phyloP scores from a whole-genome alignment of 2,329 filamentous ascomycete species.

The Cercospora zeae-maydis region DNA sequence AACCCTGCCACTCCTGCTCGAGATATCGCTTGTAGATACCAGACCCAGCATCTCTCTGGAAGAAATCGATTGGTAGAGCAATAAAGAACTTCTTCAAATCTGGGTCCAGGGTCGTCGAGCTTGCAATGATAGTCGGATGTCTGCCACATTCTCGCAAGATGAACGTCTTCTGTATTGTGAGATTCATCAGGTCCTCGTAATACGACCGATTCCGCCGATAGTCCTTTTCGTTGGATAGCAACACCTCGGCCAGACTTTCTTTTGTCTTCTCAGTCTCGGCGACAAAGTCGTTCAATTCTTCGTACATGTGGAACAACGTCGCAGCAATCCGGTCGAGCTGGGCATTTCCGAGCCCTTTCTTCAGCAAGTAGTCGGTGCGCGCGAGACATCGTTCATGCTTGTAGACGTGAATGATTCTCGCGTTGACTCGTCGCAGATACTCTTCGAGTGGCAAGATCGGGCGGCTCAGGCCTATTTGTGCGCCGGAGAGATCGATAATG shows the following conservation, averaged over 20 bases:
- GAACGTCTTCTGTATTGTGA: not conserved
- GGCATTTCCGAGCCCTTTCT: not conserved
- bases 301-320: not conserved
- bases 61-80: not conserved
- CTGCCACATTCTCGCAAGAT: not conserved
- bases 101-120: not conserved
- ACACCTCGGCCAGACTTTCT: not conserved
- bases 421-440: not conserved
- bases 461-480: not conserved
- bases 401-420: not conserved
- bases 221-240: not conserved
- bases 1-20: not conserved
- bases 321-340: not conserved
- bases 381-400: not conserved
- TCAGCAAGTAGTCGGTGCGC: not conserved
- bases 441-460: not conserved
- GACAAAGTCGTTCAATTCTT: not conserved
- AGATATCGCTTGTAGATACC: not conserved
- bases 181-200: not conserved
- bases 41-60: not conserved
- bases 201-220: not conserved
- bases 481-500: slow-evolving; percentile 1
- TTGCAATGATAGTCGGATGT: not conserved
- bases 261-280: not conserved
- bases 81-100: not conserved